Base-by-base conservation (phyloP, 2,329 filamentous ascomycete genomes). In the Pseudogymnoascus sp. region DNA sequence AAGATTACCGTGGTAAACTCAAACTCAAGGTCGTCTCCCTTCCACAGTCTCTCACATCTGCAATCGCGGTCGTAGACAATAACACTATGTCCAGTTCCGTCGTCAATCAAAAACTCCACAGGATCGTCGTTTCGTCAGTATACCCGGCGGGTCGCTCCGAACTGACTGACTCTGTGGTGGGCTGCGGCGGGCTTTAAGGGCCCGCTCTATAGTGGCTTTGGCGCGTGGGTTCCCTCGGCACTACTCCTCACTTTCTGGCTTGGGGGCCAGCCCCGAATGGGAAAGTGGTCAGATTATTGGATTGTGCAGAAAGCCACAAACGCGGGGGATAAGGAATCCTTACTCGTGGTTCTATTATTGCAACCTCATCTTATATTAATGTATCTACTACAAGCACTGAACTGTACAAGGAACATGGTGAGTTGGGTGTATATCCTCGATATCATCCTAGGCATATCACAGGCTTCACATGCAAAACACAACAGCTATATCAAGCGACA, bases 191-290 rank as follows among this genome's bases (percentile, higher is more conserved):
- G 28, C 49, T 33, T 33, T 55, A 55, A 55, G 9, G 25, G 31
- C 31, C 43, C 45, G 45, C 45, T 16, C 23, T 31, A 52, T 31
- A 28, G 49, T 55, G 8, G 49, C 28, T 55, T 55, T 55, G 49
- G 9, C 28, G 16, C 11, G 45, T 23, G 45, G 3, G 14, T 31
- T 49, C n/a, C 49, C 49, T 55, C 49, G 49, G 49, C 49, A 52
- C 45, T 12, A 28, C 25, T 12, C 45, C 23, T 28, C 43, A 49
- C n/a, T 18, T 55, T 33, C 21, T 28, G 45, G 21, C 37, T 33
- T 35, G 49, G 49, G 28, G 49, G 28, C 49, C 49, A 55, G 49
- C 49, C 49, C 49, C 49, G 11, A 55, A 55, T 35, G 49, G 49
- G 49, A 55, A 55, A 55, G 49, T 55, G 49, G 28, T 33, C n/a